phyloP scores from a whole-genome alignment of 192 early-diverging fungal genomes.

The Spizellomyces sp. region DNA sequence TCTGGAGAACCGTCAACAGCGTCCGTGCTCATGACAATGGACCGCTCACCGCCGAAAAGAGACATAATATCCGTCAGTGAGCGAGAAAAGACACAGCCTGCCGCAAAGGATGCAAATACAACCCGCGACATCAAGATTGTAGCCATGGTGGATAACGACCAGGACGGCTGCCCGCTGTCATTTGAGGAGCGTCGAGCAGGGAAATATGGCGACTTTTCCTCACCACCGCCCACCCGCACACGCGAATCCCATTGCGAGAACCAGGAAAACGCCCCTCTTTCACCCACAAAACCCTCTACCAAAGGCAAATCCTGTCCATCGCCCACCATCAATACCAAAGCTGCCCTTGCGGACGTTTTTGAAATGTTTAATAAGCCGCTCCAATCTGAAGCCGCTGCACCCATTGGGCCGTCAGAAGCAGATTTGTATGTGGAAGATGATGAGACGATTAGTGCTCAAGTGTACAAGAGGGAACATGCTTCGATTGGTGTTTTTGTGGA shows the following conservation, averaged over 20 bases:
- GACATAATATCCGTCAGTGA: too few relatives aligned
- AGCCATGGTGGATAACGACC: neutral
- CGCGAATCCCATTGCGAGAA: neutral
- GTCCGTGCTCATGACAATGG: too few relatives aligned
- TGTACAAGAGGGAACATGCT: slow-evolving; percentile 27
- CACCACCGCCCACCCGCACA: too few relatives aligned
- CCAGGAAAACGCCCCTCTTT: neutral
- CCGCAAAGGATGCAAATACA: too few relatives aligned
- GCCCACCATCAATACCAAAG: slow-evolving; percentile 61
- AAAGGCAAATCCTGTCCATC: slow-evolving; percentile 16
- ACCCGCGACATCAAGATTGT: neutral
- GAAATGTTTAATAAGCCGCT: slow-evolving; percentile 52
- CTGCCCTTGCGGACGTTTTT: slow-evolving; percentile 50
- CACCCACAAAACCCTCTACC: neutral
- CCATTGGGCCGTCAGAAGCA: slow-evolving; percentile 4
- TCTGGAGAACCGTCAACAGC: too few relatives aligned
- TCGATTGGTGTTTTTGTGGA: slow-evolving; percentile 42
- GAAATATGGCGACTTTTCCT: neutral
- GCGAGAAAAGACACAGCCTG: too few relatives aligned
- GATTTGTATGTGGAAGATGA: slow-evolving; percentile 48
- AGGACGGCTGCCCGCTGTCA: neutral
- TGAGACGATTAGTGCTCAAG: slow-evolving; percentile 54
- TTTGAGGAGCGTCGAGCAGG: neutral
- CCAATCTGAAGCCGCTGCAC: slow-evolving; percentile 12
- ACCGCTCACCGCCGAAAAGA: too few relatives aligned